Evolutionary conservation across 1,284 basidiomycete genomes (phyloP), one percentile per base, ranked within the genome.

Genomic region (Moniliella sp.): DNA sequence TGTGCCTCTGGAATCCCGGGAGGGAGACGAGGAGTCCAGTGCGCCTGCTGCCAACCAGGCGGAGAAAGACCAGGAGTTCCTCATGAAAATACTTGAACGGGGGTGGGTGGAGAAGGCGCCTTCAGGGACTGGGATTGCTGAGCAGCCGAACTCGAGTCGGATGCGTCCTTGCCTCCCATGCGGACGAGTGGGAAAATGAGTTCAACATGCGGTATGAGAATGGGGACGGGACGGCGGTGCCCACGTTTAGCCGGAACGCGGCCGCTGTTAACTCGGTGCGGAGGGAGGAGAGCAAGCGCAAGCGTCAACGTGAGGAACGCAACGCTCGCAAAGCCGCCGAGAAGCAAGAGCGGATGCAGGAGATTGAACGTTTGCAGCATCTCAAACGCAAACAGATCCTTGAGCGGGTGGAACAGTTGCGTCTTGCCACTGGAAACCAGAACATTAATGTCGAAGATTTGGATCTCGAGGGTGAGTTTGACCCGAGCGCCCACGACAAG

Each of bases 181-280:
- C 54, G 5, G 54, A 57, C 25, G 56, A 51, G 9, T 59, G 51
- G 23, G 56, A 59, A 30, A 48, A 45, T 8, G 54, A 51, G 11
- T 59, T 56, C 46, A 59, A 59, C 40, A 57, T 59, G 42, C 51
- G 56, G 15, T 59, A 49, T 37, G 51, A 59, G 23, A 48, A 50
- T 30, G 42, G 10, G 44, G 42, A 10, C 31, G 34, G 18, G 52
- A 48, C 2, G 38, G 45, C n/a, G 43, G 47, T 59, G 33, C 45
- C 46, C 18, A 45, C 45, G 10, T 59, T 50, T 29, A 48, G 54
- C 5, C 43, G 56, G 18, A 45, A 23, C n/a, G 12, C 12, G 14
- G 23, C 39, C 3, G 36, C 45, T 18, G 43, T 47, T 27, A 53
- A 49, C 28, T 40, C 42, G 7, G 52, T 46, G 2, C 43, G 56